Evolutionary conservation across 2,329 filamentous ascomycete species (phyloP).

Genomic region (Xylaria sp.): DNA sequence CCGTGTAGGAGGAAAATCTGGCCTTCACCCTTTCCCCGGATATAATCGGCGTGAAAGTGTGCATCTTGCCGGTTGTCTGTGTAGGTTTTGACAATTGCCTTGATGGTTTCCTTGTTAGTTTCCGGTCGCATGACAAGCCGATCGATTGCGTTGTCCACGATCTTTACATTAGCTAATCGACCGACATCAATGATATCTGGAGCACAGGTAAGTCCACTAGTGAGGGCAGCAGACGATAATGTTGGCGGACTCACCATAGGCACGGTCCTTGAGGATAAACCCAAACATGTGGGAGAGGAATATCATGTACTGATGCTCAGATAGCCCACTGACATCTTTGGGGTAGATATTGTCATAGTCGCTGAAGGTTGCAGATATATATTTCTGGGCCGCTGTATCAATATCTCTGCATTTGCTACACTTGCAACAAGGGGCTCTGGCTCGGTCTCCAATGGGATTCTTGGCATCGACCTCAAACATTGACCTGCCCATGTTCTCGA

Average conservation of each 20-base stretch:
- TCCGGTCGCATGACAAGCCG: slow-evolving; percentile 26
- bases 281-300: slow-evolving; percentile 27
- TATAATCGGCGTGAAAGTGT: slow-evolving; percentile 24
- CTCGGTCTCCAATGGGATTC: slow-evolving; percentile 19
- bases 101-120: slow-evolving; percentile 24
- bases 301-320: slow-evolving; percentile 28
- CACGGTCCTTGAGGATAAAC: slow-evolving; percentile 26
- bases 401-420: slow-evolving; percentile 16
- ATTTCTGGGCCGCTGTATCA: slow-evolving; percentile 12
- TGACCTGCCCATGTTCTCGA: too few species aligned
- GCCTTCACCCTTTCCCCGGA: slow-evolving; percentile 29
- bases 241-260: slow-evolving; percentile 16
- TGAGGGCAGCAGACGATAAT: background rate
- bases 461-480: background rate
- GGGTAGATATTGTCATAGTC: slow-evolving; percentile 28
- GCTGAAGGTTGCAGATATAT: slow-evolving; percentile 18
- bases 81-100: slow-evolving; percentile 28
- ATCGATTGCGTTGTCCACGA: slow-evolving; percentile 25
- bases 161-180: slow-evolving; percentile 10
- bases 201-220: background rate
- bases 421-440: slow-evolving; percentile 23
- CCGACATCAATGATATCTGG: slow-evolving; percentile 23
- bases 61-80: slow-evolving; percentile 15
- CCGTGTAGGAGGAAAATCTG: slow-evolving; percentile 26
- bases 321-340: slow-evolving; percentile 6